Base-by-base conservation (phyloP, 2,329 filamentous ascomycete genomes). In the Akanthomyces uredinophilus region DNA sequence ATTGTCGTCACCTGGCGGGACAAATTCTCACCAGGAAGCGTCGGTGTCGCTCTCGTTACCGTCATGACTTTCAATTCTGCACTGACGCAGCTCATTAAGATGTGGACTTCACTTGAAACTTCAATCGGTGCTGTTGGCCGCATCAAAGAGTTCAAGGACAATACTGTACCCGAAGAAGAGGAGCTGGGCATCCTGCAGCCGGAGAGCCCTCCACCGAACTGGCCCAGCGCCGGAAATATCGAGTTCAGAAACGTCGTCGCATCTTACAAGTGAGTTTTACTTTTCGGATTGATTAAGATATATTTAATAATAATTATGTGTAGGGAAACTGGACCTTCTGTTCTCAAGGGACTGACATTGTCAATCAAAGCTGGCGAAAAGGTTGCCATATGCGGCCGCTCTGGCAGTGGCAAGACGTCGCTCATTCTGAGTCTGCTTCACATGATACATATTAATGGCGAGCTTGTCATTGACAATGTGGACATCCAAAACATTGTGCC, bases 401-500 rank as follows among this genome's bases (percentile, higher is more conserved):
- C 72, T 1, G 77, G 76, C 11, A 74, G 72, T 24, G 72, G 70
- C 4, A 74, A 72, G 64, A 72, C 69, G 5, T 72, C 70, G 0
- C 71, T 83, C 1, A 66, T 81, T 0, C 68, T 76, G 3, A 73
- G 76, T 0, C 69, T 84, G 0, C 73, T 83, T 18, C 75, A 80
- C 8, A 74, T 84, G 63, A 65, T 83, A 1, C 77, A 82, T 10
- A 67, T 75, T 5, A 73, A 72, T 0, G 79, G 79, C 0, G 70
- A 44, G 2, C 79, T 84, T 14, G 68, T 62, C 1, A 73, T 84
- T 52, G 81, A 84, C 65, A 72, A 66, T 27, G 58, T 78, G 0
- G 70, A 75, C 1, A 71, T 79, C 4, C 43, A 69, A 41, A 64
- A 63, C 1, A 68, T 84, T 16, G 66, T 77, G 49, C 75, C 78